Base-by-base conservation (phyloP, 1,284 basidiomycete species). In the Malassezia cuniculi region DNA sequence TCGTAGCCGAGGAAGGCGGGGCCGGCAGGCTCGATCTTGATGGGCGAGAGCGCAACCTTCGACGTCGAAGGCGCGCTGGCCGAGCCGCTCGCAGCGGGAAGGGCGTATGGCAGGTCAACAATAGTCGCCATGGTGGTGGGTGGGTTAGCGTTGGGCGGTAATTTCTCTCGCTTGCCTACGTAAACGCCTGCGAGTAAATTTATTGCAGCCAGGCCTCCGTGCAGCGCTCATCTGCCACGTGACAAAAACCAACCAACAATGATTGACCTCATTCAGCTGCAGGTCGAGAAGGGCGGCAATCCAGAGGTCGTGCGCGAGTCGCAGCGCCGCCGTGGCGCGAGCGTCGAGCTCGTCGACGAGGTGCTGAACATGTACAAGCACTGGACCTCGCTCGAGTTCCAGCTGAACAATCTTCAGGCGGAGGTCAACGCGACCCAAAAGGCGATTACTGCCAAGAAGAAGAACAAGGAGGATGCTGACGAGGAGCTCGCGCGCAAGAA, bases 381-480 rank as follows among this genome's bases (percentile, higher is more conserved):
- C 57, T 93, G 87, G 87, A 81, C 83, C 8, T 28, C 60, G 85
- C 85, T 83, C 73, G 81, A 86, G 62, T 94, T 78, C 65, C 82
- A 90, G 46, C 74, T 78, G 27, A 84, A 84, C 61, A 74, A 73
- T 19, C 70, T 82, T 33, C 77, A 79, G 62, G 85, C 87, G 66
- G 76, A 85, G 55, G 78, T 85, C 42, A 95, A 95, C 62, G 77
- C 78, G 9, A 74, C 87, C 7, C 87, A 95, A 71, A 94, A 94
- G 69, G 79, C 90, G 69, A 94, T 97, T 64, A 81, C 78, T 4
- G 74, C 77, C 3, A 93, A 89, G 76, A 93, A 85, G 71, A 94
- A 90, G 78, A 85, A 57, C 19, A 95, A 95, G 71, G 79, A 94
- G 69, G 74, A 79, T 48, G 86, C 89, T 14, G 80, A 86, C 48